These are phyloP conservation scores for Coemansia sp. DNA, from an alignment of 192 early-diverging fungal genomes.

Conservation along the genomic window DNA sequence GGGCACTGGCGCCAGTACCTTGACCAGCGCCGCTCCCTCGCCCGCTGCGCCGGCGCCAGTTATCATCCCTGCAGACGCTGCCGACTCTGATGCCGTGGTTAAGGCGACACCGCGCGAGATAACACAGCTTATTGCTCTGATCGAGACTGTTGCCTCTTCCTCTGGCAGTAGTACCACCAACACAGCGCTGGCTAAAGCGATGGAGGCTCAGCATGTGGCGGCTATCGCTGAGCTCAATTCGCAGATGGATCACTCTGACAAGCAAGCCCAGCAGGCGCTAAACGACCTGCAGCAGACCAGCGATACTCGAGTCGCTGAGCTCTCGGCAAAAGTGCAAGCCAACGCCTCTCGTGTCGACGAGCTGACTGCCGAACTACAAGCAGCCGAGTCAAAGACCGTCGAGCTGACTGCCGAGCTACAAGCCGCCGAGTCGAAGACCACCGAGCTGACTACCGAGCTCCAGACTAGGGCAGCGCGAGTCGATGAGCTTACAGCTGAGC, in stretches of 20 bases:
- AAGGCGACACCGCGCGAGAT: slow-evolving; percentile 31
- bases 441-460: slow-evolving; percentile 1
- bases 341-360: slow-evolving; percentile 6
- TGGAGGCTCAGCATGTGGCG: neutral
- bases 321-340: neutral
- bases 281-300: neutral
- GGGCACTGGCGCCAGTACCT: slow-evolving; percentile 16
- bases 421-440: neutral
- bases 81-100: neutral
- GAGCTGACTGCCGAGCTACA: slow-evolving; percentile 4
- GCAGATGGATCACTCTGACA: slow-evolving; percentile 19
- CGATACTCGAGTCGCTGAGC: neutral
- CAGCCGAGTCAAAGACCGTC: neutral
- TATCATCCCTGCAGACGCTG: neutral
- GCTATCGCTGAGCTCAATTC: slow-evolving; percentile 1
- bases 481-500: neutral
- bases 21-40: slow-evolving; percentile 11
- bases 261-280: slow-evolving; percentile 13
- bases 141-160: slow-evolving; percentile 13
- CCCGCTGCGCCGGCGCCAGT: slow-evolving; percentile 15
- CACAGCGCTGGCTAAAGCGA: neutral
- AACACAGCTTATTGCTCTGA: slow-evolving; percentile 28
- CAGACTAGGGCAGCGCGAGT: neutral
- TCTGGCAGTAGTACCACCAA: neutral
- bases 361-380: slow-evolving; percentile 2